Percentiles rank a stretch among this genome's conserved stretches.
Conservation (phyloP, 345 rosid genomes). For the Ceriops zippeliana region DNA sequence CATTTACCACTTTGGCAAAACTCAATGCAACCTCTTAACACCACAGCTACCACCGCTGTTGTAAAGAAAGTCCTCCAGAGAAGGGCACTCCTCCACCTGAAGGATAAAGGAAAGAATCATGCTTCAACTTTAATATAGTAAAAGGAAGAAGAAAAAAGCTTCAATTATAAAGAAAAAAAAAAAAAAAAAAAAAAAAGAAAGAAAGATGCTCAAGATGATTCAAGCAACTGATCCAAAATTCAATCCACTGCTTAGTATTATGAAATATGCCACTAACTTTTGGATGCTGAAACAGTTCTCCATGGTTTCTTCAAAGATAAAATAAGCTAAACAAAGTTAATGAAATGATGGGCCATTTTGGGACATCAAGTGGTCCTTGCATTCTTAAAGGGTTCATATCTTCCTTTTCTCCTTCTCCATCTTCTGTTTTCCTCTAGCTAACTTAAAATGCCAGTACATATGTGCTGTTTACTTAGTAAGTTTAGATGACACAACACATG, state of each 20-base stretch:
- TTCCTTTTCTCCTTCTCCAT: background rate
- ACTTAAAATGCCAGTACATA: no score
- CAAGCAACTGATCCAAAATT: no score
- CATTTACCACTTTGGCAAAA: slow-evolving; percentile 68
- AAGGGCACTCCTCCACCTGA: slow-evolving; percentile 97
- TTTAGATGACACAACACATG: no score
- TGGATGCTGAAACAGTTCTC: background rate
- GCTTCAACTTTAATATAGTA: background rate
- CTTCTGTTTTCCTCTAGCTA: no score
- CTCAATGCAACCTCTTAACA: slow-evolving; percentile 64
- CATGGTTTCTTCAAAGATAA: background rate
- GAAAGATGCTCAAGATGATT: background rate
- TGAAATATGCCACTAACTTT: background rate
- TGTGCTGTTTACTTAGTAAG: no score
- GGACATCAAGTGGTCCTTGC: background rate
- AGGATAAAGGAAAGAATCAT: slow-evolving; percentile 14
- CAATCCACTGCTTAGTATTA: background rate
- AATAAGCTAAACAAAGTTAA: no score
- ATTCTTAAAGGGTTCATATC: background rate
- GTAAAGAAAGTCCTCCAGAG: slow-evolving; percentile 97
- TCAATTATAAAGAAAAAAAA: background rate
- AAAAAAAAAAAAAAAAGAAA: background rate
- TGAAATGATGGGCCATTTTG: no score
- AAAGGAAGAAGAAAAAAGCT: background rate
- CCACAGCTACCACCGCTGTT: slow-evolving; percentile 90